Base-by-base conservation (phyloP, 2,329 filamentous ascomycete genomes). In the Blastomyces parvus region DNA sequence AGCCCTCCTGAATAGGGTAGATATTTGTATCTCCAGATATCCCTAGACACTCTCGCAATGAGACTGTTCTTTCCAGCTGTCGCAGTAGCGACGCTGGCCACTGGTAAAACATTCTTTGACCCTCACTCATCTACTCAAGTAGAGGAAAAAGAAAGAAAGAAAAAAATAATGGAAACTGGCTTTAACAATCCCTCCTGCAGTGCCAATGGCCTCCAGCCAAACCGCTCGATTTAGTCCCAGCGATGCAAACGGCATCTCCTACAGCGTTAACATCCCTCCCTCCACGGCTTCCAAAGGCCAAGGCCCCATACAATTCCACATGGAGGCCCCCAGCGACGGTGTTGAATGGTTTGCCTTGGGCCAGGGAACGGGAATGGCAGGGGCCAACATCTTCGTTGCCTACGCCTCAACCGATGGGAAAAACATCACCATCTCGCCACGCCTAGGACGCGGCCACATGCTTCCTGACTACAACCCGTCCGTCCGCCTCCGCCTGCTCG, bases 231-330 rank as follows among this genome's bases (percentile, higher is more conserved):
- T 69, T 46, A 64, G 63, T 2, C 69, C 70, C 17, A 66, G 64
- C 8, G 59, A 62, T 7, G 69, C 64, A 25, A 59, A 48, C 8
- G 70, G 68, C n/a, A 64, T 72, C 13, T 65, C 62, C 40, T 85
- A 79, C 69, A 74, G 75, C 11, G 74, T 86, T 66, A 84, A 83
- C 69, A 79, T 86, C 7, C 83, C 84, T 2, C 71, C 79, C 30
- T 70, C 74, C 36, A 84, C 83, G 4, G 80, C 80, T 0, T 78
- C 76, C 2, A 80, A 78, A 25, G 80, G 80, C 14, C 76, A 68
- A 42, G 83, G 84, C 27, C 81, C 84, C 64, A 81, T 86, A 61
- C 86, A 79, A 72, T 81, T 86, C 68, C 82, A 84, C 64, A 77
- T 86, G 59, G 79, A 77, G 56, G 82, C 81, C 2, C 83, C 84